Evolutionary conservation across 2,329 filamentous ascomycete species (phyloP), one percentile per base, ranked within the genome.

Genomic region (Talaromyces sp.): DNA sequence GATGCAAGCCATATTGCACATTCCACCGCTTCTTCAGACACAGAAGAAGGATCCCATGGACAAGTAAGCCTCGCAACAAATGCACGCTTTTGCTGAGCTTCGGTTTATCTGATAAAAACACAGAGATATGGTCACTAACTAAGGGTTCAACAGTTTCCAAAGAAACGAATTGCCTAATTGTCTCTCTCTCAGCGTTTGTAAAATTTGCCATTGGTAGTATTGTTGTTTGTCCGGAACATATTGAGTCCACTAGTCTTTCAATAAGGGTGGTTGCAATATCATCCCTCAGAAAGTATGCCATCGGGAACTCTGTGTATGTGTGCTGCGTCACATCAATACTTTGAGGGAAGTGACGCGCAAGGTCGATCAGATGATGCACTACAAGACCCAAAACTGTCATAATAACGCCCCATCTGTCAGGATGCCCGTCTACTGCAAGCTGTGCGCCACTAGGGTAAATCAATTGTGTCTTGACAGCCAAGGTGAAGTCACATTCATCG

Each of bases 21-120:
- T 87, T 86, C 83, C 83, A 90, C 3, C 85, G 74, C 67, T 88
- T 89, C 56, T 83, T 82, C 0, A 89, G 67, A 2, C 79, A 81
- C 27, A 86, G 80, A 1, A 83, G 67, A 0, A 61, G 54, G 12
- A 61, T 57, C 0, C 59, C 55, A 58, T 85, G 79, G 0, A 83
- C 78, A 0, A 91, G 68, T 0, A 91, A 72, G 0, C 88, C 88
- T 0, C 88, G 82, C 0, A 91, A 69, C 0, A 89, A 77, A 8
- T 85, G 80, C 0, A 88, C 63, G 0, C 71, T 68, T 61, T 76
- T 70, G 9, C 59, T 57, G 6, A 63, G 61, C 17, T 65, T 57
- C 8, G 64, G 65, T 4, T 70, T 71, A 26, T 75, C 74, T 3
- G 63, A 61, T 48, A 80, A 75, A 8, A 76, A 43, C 0, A n/a